These are phyloP conservation scores for Umbellularia californica DNA, from an alignment of 164 flowering plant genomes.

Conservation along the genomic window DNA sequence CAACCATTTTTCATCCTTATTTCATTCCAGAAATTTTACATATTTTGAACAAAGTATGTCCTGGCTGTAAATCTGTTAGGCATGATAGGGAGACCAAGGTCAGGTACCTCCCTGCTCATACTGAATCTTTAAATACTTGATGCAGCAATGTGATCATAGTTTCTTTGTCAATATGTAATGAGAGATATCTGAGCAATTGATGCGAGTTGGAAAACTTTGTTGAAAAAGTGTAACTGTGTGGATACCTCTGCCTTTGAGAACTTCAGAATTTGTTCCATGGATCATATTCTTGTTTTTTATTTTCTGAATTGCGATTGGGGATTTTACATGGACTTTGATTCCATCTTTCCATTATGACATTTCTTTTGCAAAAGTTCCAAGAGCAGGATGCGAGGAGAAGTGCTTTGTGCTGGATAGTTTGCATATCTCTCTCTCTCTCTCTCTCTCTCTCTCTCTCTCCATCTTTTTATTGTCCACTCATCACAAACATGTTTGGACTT, in stretches of 20 bases:
- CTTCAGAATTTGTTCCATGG: neutral
- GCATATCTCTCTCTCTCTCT: too few species aligned
- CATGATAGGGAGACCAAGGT: slow-evolving; percentile 47
- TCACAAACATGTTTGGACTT: too few species aligned
- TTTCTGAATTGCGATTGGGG: neutral
- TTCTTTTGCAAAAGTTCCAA: too few species aligned
- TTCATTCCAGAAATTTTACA: slow-evolving; percentile 51
- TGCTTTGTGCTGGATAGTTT: too few species aligned
- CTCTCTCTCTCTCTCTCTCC: too few species aligned
- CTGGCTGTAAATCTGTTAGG: slow-evolving; percentile 64
- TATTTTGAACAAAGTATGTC: slow-evolving; percentile 71
- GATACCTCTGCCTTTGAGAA: neutral
- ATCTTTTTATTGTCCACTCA: too few species aligned
- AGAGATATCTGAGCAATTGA: too few species aligned
- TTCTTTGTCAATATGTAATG: neutral
- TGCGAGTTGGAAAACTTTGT: neutral
- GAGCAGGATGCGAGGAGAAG: too few species aligned
- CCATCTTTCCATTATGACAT: too few species aligned
- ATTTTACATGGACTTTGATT: neutral
- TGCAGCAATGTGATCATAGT: neutral
- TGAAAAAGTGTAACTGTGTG: neutral
- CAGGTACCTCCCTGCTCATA: slow-evolving; percentile 31
- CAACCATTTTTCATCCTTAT: slow-evolving; percentile 61
- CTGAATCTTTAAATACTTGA: slow-evolving; percentile 8
- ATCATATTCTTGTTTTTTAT: neutral